Percentiles rank a stretch among this genome's conserved stretches.
These are phyloP conservation scores for cucumber (Cucumis sativus) DNA, from an alignment of 306 rosid species.

Conservation along the genomic window DNA sequence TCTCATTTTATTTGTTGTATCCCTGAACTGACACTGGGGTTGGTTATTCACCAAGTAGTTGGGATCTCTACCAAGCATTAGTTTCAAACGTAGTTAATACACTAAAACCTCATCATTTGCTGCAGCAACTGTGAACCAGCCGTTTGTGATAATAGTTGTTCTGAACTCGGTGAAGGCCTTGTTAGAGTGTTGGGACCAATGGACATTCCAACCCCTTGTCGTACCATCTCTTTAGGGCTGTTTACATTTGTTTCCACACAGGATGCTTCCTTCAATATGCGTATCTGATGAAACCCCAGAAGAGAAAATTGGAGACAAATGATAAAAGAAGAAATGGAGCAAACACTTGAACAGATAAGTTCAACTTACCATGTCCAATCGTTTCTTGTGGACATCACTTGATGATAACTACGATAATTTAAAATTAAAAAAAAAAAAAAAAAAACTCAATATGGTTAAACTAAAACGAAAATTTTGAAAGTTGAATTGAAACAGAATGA, in stretches of 20 bases:
- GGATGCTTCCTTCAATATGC: slow-evolving; percentile 56
- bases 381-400: slow-evolving; percentile 67
- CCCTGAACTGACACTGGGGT: background rate
- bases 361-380: slow-evolving; percentile 62
- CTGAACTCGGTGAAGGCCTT: slow-evolving; percentile 26
- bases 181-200: slow-evolving; percentile 36
- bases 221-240: slow-evolving; percentile 49
- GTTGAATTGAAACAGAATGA: background rate
- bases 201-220: slow-evolving; percentile 58
- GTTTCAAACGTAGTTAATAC: background rate
- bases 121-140: slow-evolving; percentile 39
- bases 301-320: background rate
- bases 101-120: slow-evolving; percentile 29
- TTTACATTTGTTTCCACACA: slow-evolving; percentile 32
- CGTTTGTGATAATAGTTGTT: slow-evolving; percentile 41
- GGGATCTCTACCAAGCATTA: background rate
- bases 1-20: background rate
- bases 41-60: background rate
- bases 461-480: background rate
- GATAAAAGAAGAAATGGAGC: slow-evolving; percentile 11
- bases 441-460: slow-evolving; percentile 14
- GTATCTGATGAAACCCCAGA: slow-evolving; percentile 43
- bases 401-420: slow-evolving; percentile 40
- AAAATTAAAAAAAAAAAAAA: too few species aligned
- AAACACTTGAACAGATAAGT: slow-evolving; percentile 10